A percentile compares a stretch with the other conserved stretches of the same genome.
These are phyloP conservation scores for Diphasiastrum complanatum DNA, from an alignment of 83 land plant genomes.

Conservation along the genomic window DNA sequence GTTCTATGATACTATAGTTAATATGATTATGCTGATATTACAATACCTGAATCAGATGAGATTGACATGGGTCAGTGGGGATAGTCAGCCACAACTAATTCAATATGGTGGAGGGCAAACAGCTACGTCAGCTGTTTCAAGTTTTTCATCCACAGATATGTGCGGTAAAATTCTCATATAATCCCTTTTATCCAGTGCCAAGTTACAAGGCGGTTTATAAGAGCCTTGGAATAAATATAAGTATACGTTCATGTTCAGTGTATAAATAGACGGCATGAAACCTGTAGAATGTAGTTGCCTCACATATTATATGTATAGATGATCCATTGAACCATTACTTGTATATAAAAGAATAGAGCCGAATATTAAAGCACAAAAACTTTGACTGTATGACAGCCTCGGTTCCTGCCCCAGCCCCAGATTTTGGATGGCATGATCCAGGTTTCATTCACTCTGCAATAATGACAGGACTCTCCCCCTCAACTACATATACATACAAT, in stretches of 20 bases:
- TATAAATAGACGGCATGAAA: no score
- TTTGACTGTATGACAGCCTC: conserved; percentile 15
- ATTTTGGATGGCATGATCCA: conserved; percentile 96
- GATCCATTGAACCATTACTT: no score
- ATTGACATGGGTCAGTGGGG: conserved; percentile 83
- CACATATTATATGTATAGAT: neutral
- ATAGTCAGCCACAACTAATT: conserved; percentile 46
- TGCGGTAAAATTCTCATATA: conserved; percentile 1
- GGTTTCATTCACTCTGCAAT: conserved; percentile 81
- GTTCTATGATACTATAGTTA: no score
- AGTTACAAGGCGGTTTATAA: no score
- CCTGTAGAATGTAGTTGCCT: no score
- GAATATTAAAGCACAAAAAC: no score
- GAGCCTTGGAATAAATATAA: no score
- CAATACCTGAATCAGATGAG: no score
- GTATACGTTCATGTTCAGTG: neutral
- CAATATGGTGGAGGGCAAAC: conserved; percentile 43
- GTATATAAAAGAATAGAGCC: no score
- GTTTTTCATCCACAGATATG: conserved; percentile 55
- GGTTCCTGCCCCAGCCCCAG: conserved; percentile 55
- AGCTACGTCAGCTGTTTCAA: conserved; percentile 39
- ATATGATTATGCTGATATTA: no score
- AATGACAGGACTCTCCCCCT: conserved; percentile 65
- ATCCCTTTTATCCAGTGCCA: no score
- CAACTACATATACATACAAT: conserved; percentile 44